phyloP scores from a whole-genome alignment of 179 eudicot genomes.

The Gypsophila paniculata region DNA sequence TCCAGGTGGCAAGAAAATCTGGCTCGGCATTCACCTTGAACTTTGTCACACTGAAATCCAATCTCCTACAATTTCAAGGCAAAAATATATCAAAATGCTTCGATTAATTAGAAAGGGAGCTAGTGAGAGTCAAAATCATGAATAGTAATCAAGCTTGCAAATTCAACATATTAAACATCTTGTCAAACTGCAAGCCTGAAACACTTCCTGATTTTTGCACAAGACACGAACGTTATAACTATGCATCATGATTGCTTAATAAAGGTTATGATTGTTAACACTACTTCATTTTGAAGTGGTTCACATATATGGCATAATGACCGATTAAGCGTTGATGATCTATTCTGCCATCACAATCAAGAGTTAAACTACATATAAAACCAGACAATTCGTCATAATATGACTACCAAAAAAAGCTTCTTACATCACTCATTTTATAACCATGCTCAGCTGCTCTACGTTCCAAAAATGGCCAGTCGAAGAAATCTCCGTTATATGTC shows the following conservation, averaged over 20 bases:
- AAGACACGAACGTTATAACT: not conserved
- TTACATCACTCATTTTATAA: conserved; percentile 70
- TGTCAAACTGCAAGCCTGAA: not conserved
- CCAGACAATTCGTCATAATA: not conserved
- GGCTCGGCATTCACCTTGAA: conserved; percentile 97
- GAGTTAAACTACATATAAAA: not conserved
- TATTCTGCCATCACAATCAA: not conserved
- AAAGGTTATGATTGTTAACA: not conserved
- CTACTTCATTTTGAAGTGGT: too few species aligned
- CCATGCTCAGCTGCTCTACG: conserved; percentile 90
- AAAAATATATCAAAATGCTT: conserved; percentile 4
- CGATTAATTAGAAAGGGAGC: not conserved
- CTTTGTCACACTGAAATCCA: conserved; percentile 86
- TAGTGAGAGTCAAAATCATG: not conserved
- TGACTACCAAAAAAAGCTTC: conserved; percentile 22
- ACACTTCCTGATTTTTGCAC: conserved; percentile 10
- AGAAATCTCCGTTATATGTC: conserved; percentile 96
- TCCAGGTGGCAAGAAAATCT: conserved; percentile 98
- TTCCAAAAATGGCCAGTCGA: conserved; percentile 98
- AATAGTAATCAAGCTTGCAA: not conserved
- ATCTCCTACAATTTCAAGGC: conserved; percentile 54
- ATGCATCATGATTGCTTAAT: too few species aligned
- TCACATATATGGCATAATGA: not conserved
- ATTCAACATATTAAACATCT: not conserved
- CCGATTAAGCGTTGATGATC: not conserved